Evolutionary conservation across 2,329 filamentous ascomycete genomes (phyloP), one percentile per base, ranked within the genome.

Genomic region (Cladophialophora bantiana): DNA sequence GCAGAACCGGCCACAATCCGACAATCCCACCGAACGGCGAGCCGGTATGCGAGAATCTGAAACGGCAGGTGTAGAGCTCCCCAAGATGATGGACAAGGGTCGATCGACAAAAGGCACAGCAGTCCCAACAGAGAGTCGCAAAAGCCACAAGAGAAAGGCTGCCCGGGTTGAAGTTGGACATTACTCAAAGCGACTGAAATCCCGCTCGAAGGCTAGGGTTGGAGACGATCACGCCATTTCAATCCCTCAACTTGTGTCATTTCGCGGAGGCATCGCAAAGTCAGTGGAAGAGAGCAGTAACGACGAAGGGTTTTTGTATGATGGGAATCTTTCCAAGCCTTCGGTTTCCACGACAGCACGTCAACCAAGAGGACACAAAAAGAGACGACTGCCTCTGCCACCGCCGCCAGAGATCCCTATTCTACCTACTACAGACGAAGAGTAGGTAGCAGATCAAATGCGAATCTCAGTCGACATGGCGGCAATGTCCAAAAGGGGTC

Each of bases 371-470:
- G 42, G 31, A 31, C 20, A 50, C 7, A 55, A 38, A 50, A 55
- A 42, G 38, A 40, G 55, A 31, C 57, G 57, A 13, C 58, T 69
- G 12, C 67, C 67, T 42, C 58, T 69, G 20, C 68, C 64, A 7
- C 68, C 70, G 40, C 68, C 70, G n/a, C 70, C 70, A 26, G 70
- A 68, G 59, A 71, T 71, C 10, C 70, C 70, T 4, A 71, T 71
- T 20, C 32, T 70, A 57, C 53, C 68, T 35, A 71, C 70, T 13
- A 64, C 70, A 31, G 67, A 57, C 20, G 67, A 69, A 34, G 68
- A 64, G 42, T 67, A 59, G 52, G 18, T 38, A 45, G 38, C 18
- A 10, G n/a, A 26, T 13, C 20, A 26, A 36, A 20, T 12, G 10
- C 38, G 13, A 50, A 18, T 34, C 9, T 26, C 20, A 1, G 38